These are phyloP conservation scores for Besnoitia besnoiti DNA, from an alignment of 169 alveolate genomes.

Conservation along the genomic window DNA sequence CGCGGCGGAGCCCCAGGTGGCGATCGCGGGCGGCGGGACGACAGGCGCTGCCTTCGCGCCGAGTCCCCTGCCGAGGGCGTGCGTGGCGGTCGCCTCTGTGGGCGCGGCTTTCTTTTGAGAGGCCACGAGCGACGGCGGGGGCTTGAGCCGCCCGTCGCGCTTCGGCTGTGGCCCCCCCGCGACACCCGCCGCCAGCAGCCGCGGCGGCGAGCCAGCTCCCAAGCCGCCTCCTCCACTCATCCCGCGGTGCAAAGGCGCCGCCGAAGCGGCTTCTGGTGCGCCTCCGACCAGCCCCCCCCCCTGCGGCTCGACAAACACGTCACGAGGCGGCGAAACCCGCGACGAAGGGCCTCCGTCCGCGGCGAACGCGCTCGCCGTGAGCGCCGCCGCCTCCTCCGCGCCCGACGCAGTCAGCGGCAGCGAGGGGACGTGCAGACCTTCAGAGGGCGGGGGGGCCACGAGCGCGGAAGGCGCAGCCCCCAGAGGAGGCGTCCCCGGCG, in stretches of 20 bases:
- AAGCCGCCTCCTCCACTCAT: neutral
- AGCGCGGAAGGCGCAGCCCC: neutral
- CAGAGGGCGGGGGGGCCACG: too few species aligned
- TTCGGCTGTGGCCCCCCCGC: neutral
- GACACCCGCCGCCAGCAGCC: neutral
- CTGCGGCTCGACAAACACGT: neutral
- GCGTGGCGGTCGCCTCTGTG: neutral
- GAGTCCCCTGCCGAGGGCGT: neutral
- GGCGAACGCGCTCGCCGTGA: neutral
- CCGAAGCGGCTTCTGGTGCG: neutral
- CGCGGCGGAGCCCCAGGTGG: neutral
- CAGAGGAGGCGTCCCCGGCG: neutral
- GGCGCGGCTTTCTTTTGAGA: neutral
- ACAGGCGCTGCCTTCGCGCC: constrained; percentile 7
- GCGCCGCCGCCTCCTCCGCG: too few species aligned
- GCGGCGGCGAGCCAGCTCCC: neutral
- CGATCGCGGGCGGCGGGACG: constrained; percentile 21
- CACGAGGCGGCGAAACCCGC: neutral
- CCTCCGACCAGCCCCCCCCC: too few species aligned
- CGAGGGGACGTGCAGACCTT: too few species aligned
- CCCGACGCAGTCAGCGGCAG: too few species aligned
- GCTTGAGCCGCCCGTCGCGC: constrained; percentile 56
- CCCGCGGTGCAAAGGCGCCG: neutral
- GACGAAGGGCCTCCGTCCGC: neutral
- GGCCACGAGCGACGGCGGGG: constrained; percentile 47